Percentiles rank a stretch among this genome's conserved stretches.
These are phyloP conservation scores for Trypanosoma grayi DNA, from an alignment of 208 protist species.

Conservation along the genomic window DNA sequence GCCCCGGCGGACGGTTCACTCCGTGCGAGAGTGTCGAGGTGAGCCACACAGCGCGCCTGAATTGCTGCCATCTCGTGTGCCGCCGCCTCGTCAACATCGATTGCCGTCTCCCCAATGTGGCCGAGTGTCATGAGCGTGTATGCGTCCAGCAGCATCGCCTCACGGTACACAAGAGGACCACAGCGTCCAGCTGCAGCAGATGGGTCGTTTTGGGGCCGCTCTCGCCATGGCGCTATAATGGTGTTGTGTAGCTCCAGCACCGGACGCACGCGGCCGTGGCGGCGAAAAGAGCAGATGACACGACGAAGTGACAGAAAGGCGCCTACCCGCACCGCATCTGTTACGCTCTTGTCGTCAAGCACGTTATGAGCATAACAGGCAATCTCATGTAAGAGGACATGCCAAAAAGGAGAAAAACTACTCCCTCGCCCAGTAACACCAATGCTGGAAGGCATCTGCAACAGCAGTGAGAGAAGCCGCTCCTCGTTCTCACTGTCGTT, in stretches of 20 bases:
- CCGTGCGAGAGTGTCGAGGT: slow-evolving; percentile 16
- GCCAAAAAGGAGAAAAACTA: slow-evolving; percentile 24
- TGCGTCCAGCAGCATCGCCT: slow-evolving; percentile 68
- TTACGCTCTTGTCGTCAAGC: slow-evolving; percentile 1
- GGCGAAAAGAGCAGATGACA: slow-evolving; percentile 50
- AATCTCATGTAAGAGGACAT: slow-evolving; percentile 21
- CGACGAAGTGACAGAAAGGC: slow-evolving; percentile 58
- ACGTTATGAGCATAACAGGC: slow-evolving; percentile 8
- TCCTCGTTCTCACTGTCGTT: background rate
- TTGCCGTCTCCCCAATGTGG: slow-evolving; percentile 59
- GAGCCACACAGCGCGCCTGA: slow-evolving; percentile 29
- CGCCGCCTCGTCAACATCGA: slow-evolving; percentile 32
- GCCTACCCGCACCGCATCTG: slow-evolving; percentile 28
- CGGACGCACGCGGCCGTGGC: slow-evolving; percentile 47
- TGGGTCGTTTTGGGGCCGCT: background rate
- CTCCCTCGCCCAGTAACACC: background rate
- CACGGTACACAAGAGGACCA: slow-evolving; percentile 43
- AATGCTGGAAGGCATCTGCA: background rate
- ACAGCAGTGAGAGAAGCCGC: background rate
- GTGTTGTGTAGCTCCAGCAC: slow-evolving; percentile 46
- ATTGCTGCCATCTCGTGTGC: slow-evolving; percentile 8
- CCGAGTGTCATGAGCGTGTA: slow-evolving; percentile 72
- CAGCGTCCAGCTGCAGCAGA: background rate
- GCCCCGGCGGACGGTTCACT: slow-evolving; percentile 23
- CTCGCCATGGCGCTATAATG: slow-evolving; percentile 1